Evolutionary conservation across 2,329 filamentous ascomycete genomes (phyloP).

Genomic region (Akanthomyces lecanii): DNA sequence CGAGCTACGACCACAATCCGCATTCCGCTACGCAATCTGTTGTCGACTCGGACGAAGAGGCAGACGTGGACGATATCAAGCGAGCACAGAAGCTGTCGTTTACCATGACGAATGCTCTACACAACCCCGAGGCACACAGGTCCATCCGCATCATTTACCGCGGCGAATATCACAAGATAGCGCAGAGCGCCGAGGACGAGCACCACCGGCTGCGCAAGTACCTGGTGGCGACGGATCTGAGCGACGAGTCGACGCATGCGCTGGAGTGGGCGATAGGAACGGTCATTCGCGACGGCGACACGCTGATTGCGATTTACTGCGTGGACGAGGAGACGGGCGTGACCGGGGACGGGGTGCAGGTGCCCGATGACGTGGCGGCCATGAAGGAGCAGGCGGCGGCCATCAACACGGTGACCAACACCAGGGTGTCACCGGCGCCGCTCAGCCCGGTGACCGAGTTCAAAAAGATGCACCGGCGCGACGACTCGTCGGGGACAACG

Average conservation of each 20-base stretch:
- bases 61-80: conserved; percentile 78
- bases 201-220: conserved; percentile 81
- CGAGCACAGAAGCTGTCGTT: conserved; percentile 81
- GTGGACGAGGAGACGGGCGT: conserved; percentile 79
- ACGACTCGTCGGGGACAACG: conserved; percentile 29
- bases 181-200: conserved; percentile 73
- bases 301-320: conserved; percentile 87
- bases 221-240: conserved; percentile 91
- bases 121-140: conserved; percentile 70
- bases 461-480: conserved; percentile 27
- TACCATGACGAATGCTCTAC: conserved; percentile 73
- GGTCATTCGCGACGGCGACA: conserved; percentile 89
- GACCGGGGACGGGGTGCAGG: conserved; percentile 46
- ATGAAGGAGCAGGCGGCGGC: conserved; percentile 72
- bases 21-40: conserved; percentile 52
- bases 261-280: conserved; percentile 98
- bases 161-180: conserved; percentile 75
- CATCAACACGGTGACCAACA: conserved; percentile 58
- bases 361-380: conserved; percentile 68
- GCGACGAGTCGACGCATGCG: conserved; percentile 89
- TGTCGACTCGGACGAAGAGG: conserved; percentile 81
- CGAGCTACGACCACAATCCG: conserved; percentile 71
- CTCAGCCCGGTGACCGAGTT: conserved; percentile 34
- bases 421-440: conserved; percentile 31
- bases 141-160: conserved; percentile 87